These are phyloP conservation scores for Globisporangium alternatum DNA, from an alignment of 352 stramenopile species.

Conservation along the genomic window DNA sequence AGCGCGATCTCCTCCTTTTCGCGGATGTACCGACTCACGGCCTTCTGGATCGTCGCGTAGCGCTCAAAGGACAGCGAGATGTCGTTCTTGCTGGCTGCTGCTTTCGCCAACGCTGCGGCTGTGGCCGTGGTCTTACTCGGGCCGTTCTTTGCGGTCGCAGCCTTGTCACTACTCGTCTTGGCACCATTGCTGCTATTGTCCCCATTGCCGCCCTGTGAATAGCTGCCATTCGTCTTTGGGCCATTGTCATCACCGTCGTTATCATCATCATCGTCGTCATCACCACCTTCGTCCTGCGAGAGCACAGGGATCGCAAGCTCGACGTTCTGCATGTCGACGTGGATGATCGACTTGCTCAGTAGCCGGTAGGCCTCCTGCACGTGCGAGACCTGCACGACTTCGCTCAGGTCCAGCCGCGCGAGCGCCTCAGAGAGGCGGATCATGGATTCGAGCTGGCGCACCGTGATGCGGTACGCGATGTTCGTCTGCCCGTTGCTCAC, in stretches of 20 bases:
- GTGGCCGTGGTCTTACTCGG: neutral
- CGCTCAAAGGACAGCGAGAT: slow-evolving; percentile 77
- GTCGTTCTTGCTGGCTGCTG: slow-evolving; percentile 18
- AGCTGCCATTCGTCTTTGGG: slow-evolving; percentile 8
- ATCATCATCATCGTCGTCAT: slow-evolving; percentile 48
- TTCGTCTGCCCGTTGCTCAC: slow-evolving; percentile 91
- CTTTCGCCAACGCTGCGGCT: neutral
- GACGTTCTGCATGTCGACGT: slow-evolving; percentile 98
- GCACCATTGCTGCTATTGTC: neutral
- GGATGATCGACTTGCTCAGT: slow-evolving; percentile 98
- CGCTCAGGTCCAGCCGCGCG: slow-evolving; percentile 93
- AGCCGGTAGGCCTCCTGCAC: slow-evolving; percentile 97
- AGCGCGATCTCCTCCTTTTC: slow-evolving; percentile 72
- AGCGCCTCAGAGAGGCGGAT: slow-evolving; percentile 97
- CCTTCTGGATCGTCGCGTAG: slow-evolving; percentile 80
- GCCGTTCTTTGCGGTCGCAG: neutral
- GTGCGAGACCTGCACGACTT: slow-evolving; percentile 89
- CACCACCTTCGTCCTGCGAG: slow-evolving; percentile 33
- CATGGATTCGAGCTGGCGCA: slow-evolving; percentile 98
- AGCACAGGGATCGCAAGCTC: slow-evolving; percentile 81
- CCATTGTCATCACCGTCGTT: slow-evolving; percentile 12
- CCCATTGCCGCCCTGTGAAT: neutral
- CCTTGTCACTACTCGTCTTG: neutral
- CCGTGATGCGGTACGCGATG: slow-evolving; percentile 98
- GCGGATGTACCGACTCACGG: slow-evolving; percentile 71